Percentiles rank a stretch among this genome's conserved stretches.
Evolutionary conservation across 305 asterid genomes (phyloP).

Genomic region (Fraxinus velutina): DNA sequence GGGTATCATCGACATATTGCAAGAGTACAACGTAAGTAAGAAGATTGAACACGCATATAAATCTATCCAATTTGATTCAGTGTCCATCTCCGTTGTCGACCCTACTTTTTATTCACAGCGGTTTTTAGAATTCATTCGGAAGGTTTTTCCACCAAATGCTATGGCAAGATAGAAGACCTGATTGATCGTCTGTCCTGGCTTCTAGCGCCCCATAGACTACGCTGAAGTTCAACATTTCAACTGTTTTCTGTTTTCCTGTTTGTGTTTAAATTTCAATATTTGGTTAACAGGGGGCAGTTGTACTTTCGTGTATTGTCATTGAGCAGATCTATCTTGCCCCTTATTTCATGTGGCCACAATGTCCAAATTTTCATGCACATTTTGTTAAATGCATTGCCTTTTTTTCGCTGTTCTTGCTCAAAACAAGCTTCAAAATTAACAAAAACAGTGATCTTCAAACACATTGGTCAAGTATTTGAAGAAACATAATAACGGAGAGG

Average conservation of each 20-base stretch:
- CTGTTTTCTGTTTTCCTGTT: not conserved
- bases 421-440: not conserved
- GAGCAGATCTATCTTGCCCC: slow-evolving; percentile 4
- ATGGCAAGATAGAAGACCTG: slow-evolving; percentile 24
- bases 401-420: not conserved
- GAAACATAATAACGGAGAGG: not conserved
- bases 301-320: slow-evolving; percentile 4
- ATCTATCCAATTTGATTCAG: slow-evolving; percentile 73
- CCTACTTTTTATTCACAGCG: slow-evolving; percentile 80
- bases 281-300: slow-evolving; percentile 2
- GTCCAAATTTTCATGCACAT: not conserved
- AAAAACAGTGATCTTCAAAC: not conserved
- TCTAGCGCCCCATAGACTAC: not conserved
- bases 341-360: not conserved
- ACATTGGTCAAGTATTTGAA: not conserved
- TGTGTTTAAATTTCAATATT: not conserved
- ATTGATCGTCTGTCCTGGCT: not conserved
- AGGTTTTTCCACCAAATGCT: slow-evolving; percentile 65
- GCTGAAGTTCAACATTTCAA: not conserved
- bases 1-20: slow-evolving; percentile 90
- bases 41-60: slow-evolving; percentile 85
- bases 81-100: slow-evolving; percentile 84
- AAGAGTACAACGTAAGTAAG: slow-evolving; percentile 83
- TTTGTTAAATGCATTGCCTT: not conserved
- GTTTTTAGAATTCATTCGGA: slow-evolving; percentile 73